Base-by-base conservation (phyloP, 2,329 filamentous ascomycete genomes). In the Pleurostoma richardsiae region DNA sequence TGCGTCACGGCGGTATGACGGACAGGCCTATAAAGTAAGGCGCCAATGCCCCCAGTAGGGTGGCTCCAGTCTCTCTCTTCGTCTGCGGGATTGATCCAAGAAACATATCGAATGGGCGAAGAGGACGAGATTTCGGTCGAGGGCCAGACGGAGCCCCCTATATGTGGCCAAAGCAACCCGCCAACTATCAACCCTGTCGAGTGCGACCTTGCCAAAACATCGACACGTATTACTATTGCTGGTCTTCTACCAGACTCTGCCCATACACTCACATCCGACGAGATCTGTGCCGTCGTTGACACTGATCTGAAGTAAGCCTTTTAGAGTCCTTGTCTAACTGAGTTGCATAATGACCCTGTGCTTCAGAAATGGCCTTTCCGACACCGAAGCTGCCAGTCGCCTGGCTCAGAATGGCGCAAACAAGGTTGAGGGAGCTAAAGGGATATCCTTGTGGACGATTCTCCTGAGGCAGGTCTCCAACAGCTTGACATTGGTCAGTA, bases 401-500 rank as follows among this genome's bases (percentile, higher is more conserved):
- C 75, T 88, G 59, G 67, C 69, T 64, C 73, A 76, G 61, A 72
- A 87, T 77, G 86, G 85, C 56, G 76, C 79, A 56, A 90, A 90
- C 71, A 77, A 77, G 62, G 79, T 89, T 71, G 80, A 85, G 67
- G 80, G 81, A 68, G 80, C 83, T 72, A 81, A 84, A 69, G 81
- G 83, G 66, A 69, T 85, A 69, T 88, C 85, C 66, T 60, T 85
- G 67, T 87, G 83, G 80, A 80, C 85, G 70, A 86, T 89, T 70
- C 77, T 89, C 69, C 67, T 89, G 68, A 85, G 84, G 61, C 85
- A 89, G 71, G 78, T 88, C 56, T 86, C 85, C 54, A 89, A 89
- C 70, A 86, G 84, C 70, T 72, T 89, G 67, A 89, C 85, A 53
- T 74, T 86, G 62, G 83, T 36, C 8, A 36, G 33, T 36, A 19